Evolutionary conservation across 2,329 filamentous ascomycete species (phyloP).

Genomic region (Pezizomycotina sp.): DNA sequence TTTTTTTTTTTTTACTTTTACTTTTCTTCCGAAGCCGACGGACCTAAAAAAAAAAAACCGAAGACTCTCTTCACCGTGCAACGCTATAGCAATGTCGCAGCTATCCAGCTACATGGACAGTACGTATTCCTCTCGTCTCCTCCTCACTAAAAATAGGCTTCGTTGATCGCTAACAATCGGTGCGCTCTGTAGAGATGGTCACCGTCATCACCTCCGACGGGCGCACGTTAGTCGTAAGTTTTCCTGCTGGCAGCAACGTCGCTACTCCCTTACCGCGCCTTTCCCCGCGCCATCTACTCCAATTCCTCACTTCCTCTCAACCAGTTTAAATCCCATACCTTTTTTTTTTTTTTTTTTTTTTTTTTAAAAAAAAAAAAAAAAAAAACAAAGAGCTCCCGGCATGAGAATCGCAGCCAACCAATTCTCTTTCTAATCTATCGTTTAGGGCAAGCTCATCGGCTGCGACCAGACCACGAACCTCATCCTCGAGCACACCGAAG

Average conservation of each 20-base stretch:
- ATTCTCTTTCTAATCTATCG: too few species aligned
- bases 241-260: too few species aligned
- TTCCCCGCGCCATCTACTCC: not conserved
- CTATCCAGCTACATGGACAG: slow-evolving; percentile 17
- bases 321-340: slow-evolving; percentile 1
- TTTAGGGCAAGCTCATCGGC: slow-evolving; percentile 61
- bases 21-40: too few species aligned
- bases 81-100: slow-evolving; percentile 15
- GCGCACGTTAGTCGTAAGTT: slow-evolving; percentile 47
- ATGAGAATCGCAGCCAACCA: too few species aligned
- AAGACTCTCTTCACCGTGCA: slow-evolving; percentile 1
- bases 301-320: slow-evolving; percentile 1
- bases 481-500: slow-evolving; percentile 65
- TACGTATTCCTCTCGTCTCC: not conserved
- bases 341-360: not conserved
- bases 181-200: slow-evolving; percentile 54
- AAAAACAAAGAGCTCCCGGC: slow-evolving; percentile 21
- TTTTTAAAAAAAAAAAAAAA: slow-evolving; percentile 18
- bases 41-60: too few species aligned
- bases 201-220: slow-evolving; percentile 84
- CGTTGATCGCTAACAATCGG: not conserved
- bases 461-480: slow-evolving; percentile 89
- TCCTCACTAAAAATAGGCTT: too few species aligned
- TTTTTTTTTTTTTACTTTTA: too few species aligned
- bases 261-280: too few species aligned